These are phyloP conservation scores for Albifimbria verrucaria DNA, from an alignment of 2,329 filamentous ascomycete genomes.

Conservation along the genomic window DNA sequence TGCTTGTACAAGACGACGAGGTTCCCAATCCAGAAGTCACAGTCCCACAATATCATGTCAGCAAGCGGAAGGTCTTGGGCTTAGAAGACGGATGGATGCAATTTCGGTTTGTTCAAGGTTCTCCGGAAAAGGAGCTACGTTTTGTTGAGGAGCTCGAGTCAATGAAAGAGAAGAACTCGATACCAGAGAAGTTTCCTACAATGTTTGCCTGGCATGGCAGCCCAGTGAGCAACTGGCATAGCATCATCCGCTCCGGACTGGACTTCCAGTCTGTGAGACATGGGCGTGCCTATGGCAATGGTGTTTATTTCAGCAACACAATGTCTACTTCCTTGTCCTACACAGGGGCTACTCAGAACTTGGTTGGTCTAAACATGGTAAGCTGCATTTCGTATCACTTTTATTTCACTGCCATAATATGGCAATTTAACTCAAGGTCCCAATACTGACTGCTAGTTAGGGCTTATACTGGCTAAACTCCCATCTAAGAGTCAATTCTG, in stretches of 20 bases:
- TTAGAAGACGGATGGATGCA: constrained; percentile 66
- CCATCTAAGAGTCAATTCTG: constrained; percentile 52
- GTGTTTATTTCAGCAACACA: constrained; percentile 70
- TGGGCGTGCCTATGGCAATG: constrained; percentile 72
- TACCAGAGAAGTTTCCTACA: constrained; percentile 54
- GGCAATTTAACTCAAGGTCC: too few relatives aligned
- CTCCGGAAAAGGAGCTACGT: constrained; percentile 78
- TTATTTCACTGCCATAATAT: too few relatives aligned
- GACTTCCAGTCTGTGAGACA: constrained; percentile 62
- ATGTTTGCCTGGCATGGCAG: constrained; percentile 89
- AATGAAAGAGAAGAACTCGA: constrained; percentile 25
- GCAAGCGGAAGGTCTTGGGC: constrained; percentile 52
- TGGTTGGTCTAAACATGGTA: too few relatives aligned
- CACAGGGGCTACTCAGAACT: background rate
- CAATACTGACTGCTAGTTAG: constrained; percentile 5
- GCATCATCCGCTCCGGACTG: constrained; percentile 78
- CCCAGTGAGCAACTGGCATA: constrained; percentile 76
- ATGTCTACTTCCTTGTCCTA: constrained; percentile 13
- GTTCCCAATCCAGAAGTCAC: constrained; percentile 23
- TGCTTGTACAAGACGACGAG: constrained; percentile 70
- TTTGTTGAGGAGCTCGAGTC: constrained; percentile 63
- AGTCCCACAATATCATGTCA: constrained; percentile 16
- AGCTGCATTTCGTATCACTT: too few relatives aligned
- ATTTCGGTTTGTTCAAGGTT: constrained; percentile 84
- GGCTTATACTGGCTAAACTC: constrained; percentile 62